Percentiles rank a stretch among this genome's conserved stretches.
Conservation (phyloP, 441 rosid species). For the Erysimum cheiri region DNA sequence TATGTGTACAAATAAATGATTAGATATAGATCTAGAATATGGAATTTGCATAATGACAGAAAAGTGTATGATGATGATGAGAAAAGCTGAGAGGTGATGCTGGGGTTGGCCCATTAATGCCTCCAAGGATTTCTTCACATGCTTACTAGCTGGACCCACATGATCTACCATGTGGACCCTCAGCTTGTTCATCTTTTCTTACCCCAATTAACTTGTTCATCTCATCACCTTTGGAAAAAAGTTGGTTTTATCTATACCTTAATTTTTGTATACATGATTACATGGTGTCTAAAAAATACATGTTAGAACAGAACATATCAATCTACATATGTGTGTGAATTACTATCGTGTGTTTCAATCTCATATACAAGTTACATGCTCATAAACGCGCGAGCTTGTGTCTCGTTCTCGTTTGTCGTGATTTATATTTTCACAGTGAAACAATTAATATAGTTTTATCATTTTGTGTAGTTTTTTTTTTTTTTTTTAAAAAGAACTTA, state of each 20-base stretch:
- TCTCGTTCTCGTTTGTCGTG: not conserved
- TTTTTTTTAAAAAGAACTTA: not conserved
- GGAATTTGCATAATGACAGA: slow-evolving; percentile 42
- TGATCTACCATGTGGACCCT: slow-evolving; percentile 41
- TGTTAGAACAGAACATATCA: not conserved
- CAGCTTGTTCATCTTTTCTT: not conserved
- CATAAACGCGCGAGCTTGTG: slow-evolving; percentile 1
- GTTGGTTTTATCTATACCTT: not conserved
- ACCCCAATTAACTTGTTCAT: not conserved
- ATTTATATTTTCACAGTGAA: not conserved
- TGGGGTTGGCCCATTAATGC: slow-evolving; percentile 49
- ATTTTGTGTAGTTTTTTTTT: not conserved
- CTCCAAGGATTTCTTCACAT: slow-evolving; percentile 50
- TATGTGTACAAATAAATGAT: not conserved
- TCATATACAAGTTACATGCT: slow-evolving; percentile 9
- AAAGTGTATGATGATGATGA: slow-evolving; percentile 43
- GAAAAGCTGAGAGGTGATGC: slow-evolving; percentile 46
- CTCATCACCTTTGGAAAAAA: not conserved
- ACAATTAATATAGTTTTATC: not conserved
- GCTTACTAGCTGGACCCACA: slow-evolving; percentile 45
- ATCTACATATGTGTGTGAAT: not conserved
- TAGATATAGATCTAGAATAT: slow-evolving; percentile 25
- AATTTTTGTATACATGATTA: not conserved
- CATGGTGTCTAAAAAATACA: not conserved
- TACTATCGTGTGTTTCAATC: not conserved